Evolutionary conservation across 129 eudicot genomes (phyloP).

Genomic region (Escallonia herrerae): DNA sequence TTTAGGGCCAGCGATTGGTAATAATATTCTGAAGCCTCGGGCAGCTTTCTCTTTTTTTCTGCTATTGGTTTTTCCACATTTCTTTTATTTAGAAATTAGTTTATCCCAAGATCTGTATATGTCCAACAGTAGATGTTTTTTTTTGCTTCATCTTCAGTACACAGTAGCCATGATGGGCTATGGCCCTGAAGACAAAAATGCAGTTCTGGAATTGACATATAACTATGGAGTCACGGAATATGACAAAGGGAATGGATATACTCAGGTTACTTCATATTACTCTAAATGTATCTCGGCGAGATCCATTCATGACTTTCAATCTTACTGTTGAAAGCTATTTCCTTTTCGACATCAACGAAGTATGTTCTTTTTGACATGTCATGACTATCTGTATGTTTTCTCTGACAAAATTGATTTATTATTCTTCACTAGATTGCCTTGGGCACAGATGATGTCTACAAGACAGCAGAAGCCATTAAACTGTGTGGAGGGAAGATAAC

Average conservation of each 20-base stretch:
- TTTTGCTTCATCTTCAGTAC: conserved; percentile 39
- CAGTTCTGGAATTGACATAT: conserved; percentile 82
- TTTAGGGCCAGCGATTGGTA: no score
- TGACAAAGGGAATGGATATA: conserved; percentile 87
- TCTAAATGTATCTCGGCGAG: neutral
- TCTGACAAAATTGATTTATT: conserved; percentile 2
- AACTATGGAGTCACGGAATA: conserved; percentile 82
- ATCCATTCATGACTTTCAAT: neutral
- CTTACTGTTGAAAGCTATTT: neutral
- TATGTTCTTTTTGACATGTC: neutral
- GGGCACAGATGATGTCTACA: conserved; percentile 88
- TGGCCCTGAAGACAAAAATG: conserved; percentile 78
- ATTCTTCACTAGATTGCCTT: conserved; percentile 59
- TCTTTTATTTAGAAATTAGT: no score
- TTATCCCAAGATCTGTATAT: neutral
- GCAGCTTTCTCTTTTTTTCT: no score
- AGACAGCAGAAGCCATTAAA: conserved; percentile 73
- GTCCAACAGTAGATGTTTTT: neutral
- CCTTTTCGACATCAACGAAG: neutral
- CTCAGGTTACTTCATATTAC: conserved; percentile 43
- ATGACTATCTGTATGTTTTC: neutral
- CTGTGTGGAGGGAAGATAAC: conserved; percentile 65
- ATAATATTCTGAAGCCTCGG: no score
- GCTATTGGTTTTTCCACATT: no score
- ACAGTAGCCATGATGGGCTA: conserved; percentile 87